phyloP scores from a whole-genome alignment of 768 basidiomycete species.

The Tubosaeta sp. region DNA sequence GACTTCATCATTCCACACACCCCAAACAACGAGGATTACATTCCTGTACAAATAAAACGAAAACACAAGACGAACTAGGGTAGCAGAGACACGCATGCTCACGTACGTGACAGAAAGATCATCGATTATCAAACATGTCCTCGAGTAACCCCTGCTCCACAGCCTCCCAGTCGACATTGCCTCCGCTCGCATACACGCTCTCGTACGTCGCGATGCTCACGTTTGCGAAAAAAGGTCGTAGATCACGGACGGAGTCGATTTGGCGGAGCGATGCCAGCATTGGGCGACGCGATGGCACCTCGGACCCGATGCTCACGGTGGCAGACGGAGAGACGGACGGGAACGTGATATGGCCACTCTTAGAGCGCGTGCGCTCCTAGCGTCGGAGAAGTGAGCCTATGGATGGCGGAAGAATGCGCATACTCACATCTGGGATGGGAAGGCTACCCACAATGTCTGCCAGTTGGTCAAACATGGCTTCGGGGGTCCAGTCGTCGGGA shows the following conservation, averaged over 20 bases:
- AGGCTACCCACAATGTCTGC: slow-evolving; percentile 77
- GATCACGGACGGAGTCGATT: slow-evolving; percentile 79
- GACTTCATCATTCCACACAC: background rate
- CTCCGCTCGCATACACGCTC: slow-evolving; percentile 78
- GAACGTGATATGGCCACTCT: slow-evolving; percentile 18
- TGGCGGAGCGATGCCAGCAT: slow-evolving; percentile 63
- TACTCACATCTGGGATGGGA: slow-evolving; percentile 40
- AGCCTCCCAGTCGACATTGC: slow-evolving; percentile 83
- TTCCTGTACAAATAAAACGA: background rate
- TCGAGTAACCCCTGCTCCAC: slow-evolving; percentile 77
- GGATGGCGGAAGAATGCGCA: background rate
- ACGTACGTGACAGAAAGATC: background rate
- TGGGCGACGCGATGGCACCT: slow-evolving; percentile 61
- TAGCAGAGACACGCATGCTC: background rate
- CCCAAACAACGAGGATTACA: background rate
- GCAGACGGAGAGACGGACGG: slow-evolving; percentile 15
- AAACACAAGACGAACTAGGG: background rate
- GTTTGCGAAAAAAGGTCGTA: slow-evolving; percentile 87
- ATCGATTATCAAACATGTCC: slow-evolving; percentile 89
- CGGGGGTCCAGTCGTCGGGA: slow-evolving; percentile 77
- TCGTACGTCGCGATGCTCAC: slow-evolving; percentile 89
- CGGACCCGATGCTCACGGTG: slow-evolving; percentile 26
- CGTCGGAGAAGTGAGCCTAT: background rate
- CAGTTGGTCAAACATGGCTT: slow-evolving; percentile 87
- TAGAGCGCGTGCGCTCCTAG: slow-evolving; percentile 27